Evolutionary conservation across 768 basidiomycete species (phyloP).

Genomic region (Phaeotremella fagi): DNA sequence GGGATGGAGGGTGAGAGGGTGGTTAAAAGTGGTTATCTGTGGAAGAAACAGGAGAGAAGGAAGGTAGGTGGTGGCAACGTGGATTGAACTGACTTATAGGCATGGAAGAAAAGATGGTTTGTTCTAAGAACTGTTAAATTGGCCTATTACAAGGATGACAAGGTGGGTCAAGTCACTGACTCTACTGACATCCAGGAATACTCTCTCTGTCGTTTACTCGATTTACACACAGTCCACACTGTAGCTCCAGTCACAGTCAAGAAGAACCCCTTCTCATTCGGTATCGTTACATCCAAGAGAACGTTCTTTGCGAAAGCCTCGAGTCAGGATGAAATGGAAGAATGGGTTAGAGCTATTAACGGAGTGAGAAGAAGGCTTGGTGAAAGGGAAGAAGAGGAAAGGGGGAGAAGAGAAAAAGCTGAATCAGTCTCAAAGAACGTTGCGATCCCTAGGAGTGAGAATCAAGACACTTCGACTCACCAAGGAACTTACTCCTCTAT

Average conservation of each 20-base stretch:
- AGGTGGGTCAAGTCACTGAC: conserved; percentile 46
- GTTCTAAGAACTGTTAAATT: conserved; percentile 86
- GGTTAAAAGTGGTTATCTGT: conserved; percentile 86
- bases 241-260: conserved; percentile 83
- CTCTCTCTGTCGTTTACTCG: conserved; percentile 79
- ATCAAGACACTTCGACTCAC: conserved; percentile 9
- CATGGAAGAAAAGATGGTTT: conserved; percentile 99
- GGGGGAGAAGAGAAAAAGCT: not conserved
- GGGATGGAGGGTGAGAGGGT: conserved; percentile 53
- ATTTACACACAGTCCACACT: conserved; percentile 81
- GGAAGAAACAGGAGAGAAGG: conserved; percentile 95
- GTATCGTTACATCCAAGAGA: conserved; percentile 79
- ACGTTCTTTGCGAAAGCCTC: conserved; percentile 89
- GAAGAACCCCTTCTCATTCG: conserved; percentile 81
- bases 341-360: conserved; percentile 80
- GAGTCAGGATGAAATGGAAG: conserved; percentile 63
- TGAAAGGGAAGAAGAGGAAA: conserved; percentile 46
- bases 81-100: conserved; percentile 52
- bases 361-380: conserved; percentile 63
- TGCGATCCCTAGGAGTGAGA: conserved; percentile 2
- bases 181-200: conserved; percentile 59
- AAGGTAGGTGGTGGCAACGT: conserved; percentile 60
- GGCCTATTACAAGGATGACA: conserved; percentile 92
- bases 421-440: conserved; percentile 1
- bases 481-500: conserved; percentile 7